Evolutionary conservation across 495 filamentous ascomycete species (phyloP), one percentile per base, ranked within the genome.

Genomic region (Penicillium lividum): DNA sequence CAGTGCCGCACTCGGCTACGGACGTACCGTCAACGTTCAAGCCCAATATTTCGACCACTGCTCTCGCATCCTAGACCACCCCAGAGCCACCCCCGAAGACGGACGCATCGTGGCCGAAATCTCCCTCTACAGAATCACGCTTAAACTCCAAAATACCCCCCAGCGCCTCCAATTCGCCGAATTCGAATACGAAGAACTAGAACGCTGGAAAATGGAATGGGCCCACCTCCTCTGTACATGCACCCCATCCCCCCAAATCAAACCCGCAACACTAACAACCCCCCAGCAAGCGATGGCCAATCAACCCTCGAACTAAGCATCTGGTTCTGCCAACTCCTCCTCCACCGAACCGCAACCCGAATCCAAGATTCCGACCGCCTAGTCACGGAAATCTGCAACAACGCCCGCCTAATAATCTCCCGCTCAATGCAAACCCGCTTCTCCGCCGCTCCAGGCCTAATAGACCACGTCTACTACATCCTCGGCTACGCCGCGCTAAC

Each of bases 121-220:
- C 53, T 68, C 72, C 58, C 47, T 77, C 16, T 74, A 77, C 48
- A 58, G 68, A 30, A 70, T 74, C 10, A 63, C 72, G 10, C 45
- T 72, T 11, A 62, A 58, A 15, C 59, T 75, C 13, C 72, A 73
- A 58, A 60, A 61, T 31, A 68, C 49, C 25, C 57, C 58, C n/a
- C 65, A 67, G 22, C 68, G 72, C 3, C 72, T 76, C 51, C 68
- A 58, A 36, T 66, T 65, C 8, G 60, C 66, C 8, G 70, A 74
- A 36, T 22, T 57, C 11, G 72, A 74, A 31, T 76, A 70, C 30
- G 73, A 76, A 47, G 73, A 76, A 49, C 63, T 76, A 34, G 72
- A 73, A 55, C 66, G 68, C 5, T 76, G 73, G 73, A 74, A 73
- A 56, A 62, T 72, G 57, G 72, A 76, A 49, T 76, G 73, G 71